Evolutionary conservation across 192 early-diverging fungal genomes (phyloP).

Genomic region (Physocladia obscura): DNA sequence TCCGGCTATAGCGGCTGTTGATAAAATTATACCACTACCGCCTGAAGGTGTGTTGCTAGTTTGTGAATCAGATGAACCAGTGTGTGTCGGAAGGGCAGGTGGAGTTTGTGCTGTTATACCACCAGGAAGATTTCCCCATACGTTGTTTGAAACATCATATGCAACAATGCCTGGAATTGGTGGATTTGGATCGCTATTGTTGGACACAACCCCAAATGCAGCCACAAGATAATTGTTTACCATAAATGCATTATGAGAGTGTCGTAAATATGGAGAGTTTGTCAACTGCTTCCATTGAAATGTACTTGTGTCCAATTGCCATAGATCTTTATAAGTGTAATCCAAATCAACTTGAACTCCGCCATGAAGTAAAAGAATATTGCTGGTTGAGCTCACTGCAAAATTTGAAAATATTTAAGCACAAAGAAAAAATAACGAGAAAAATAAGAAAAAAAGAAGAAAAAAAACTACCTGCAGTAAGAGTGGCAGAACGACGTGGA

Average conservation of each 20-base stretch:
- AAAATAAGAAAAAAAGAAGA: neutral
- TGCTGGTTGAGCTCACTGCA: neutral
- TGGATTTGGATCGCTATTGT: neutral
- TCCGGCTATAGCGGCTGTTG: conserved; percentile 2
- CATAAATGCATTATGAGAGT: conserved; percentile 12
- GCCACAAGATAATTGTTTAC: neutral
- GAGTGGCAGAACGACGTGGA: neutral
- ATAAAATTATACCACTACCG: neutral
- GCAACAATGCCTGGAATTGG: neutral
- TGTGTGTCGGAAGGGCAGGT: neutral
- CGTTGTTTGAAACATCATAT: neutral
- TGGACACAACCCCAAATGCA: conserved; percentile 2
- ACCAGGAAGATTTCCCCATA: neutral
- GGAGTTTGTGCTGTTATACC: neutral
- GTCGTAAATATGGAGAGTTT: neutral
- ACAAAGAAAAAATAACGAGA: neutral
- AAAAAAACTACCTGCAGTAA: conserved; percentile 1
- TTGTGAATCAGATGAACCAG: neutral
- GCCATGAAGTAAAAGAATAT: conserved; percentile 13
- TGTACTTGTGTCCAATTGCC: neutral
- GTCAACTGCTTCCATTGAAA: neutral
- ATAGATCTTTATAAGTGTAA: neutral
- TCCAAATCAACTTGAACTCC: neutral
- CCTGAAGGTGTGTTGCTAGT: neutral
- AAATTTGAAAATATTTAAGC: neutral